Conservation (phyloP, 805 yeast genomes). For the Kregervanrija fluxuum region DNA sequence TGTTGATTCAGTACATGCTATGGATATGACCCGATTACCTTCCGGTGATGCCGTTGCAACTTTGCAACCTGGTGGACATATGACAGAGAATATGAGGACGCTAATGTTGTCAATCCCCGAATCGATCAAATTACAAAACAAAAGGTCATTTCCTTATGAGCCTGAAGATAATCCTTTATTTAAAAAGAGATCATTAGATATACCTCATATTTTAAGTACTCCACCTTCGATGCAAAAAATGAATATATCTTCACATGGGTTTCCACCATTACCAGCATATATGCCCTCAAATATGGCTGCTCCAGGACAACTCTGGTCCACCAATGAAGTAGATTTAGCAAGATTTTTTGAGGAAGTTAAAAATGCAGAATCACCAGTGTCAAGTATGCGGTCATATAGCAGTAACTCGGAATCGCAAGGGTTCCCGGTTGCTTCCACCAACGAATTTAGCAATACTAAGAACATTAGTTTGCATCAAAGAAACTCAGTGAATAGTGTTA, state of each 20-base stretch:
- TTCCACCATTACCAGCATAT: too few species aligned
- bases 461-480: too few species aligned
- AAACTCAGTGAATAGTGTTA: too few species aligned
- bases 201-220: too few species aligned
- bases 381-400: constrained; percentile 17
- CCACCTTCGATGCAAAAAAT: too few species aligned
- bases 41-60: constrained; percentile 22
- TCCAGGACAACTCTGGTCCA: constrained; percentile 23
- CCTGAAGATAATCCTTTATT: neutral
- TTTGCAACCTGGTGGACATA: constrained; percentile 29
- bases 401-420: neutral
- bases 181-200: too few species aligned
- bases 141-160: neutral
- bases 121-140: constrained; percentile 12
- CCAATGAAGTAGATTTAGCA: constrained; percentile 32
- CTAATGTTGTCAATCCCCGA: constrained; percentile 31
- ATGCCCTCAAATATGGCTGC: too few species aligned
- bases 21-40: constrained; percentile 21
- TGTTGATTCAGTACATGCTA: constrained; percentile 16
- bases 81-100: constrained; percentile 32
- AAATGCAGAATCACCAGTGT: constrained; percentile 21
- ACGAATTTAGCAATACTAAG: neutral
- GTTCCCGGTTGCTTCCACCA: neutral
- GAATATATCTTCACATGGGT: too few species aligned
- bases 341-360: constrained; percentile 44